Percentiles rank a stretch among this genome's conserved stretches.
These are phyloP conservation scores for Juncus inflexus DNA, from an alignment of 176 grass and related monocot genomes.

Conservation along the genomic window DNA sequence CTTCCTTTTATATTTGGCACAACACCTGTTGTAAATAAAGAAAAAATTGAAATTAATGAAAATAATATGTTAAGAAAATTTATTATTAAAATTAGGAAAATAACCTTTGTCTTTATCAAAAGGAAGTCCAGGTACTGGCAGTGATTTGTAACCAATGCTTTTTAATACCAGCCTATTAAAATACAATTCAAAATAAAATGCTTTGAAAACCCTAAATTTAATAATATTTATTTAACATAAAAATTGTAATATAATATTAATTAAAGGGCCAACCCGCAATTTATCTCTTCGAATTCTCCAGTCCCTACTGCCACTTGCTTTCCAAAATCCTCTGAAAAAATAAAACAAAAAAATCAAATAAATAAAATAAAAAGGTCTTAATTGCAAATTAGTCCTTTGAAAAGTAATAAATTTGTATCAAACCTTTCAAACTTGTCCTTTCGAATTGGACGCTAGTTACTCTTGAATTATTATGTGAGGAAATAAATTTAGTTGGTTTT, in stretches of 20 bases:
- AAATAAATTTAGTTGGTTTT: slow-evolving; percentile 61
- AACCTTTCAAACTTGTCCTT: slow-evolving; percentile 73
- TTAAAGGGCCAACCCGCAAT: slow-evolving; percentile 65
- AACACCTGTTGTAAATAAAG: slow-evolving; percentile 40
- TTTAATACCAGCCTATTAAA: slow-evolving; percentile 70
- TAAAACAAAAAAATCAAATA: slow-evolving; percentile 31
- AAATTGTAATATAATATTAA: not conserved
- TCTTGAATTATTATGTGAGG: slow-evolving; percentile 42
- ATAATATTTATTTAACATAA: slow-evolving; percentile 8
- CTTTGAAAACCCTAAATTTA: not conserved
- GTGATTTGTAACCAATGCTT: slow-evolving; percentile 91
- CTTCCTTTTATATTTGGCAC: slow-evolving; percentile 65
- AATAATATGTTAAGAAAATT: not conserved
- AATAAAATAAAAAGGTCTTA: slow-evolving; percentile 1
- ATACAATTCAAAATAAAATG: slow-evolving; percentile 23
- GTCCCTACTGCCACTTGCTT: slow-evolving; percentile 68
- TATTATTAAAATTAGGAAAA: slow-evolving; percentile 16
- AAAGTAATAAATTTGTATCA: slow-evolving; percentile 15
- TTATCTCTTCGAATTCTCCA: slow-evolving; percentile 69
- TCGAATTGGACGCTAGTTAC: slow-evolving; percentile 60
- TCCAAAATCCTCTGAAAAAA: slow-evolving; percentile 51
- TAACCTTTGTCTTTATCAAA: slow-evolving; percentile 76
- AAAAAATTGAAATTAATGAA: not conserved
- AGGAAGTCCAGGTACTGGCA: slow-evolving; percentile 67
- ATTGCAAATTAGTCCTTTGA: not conserved